These are phyloP conservation scores for Steccherinum ochraceum DNA, from an alignment of 768 basidiomycete species.

Conservation along the genomic window DNA sequence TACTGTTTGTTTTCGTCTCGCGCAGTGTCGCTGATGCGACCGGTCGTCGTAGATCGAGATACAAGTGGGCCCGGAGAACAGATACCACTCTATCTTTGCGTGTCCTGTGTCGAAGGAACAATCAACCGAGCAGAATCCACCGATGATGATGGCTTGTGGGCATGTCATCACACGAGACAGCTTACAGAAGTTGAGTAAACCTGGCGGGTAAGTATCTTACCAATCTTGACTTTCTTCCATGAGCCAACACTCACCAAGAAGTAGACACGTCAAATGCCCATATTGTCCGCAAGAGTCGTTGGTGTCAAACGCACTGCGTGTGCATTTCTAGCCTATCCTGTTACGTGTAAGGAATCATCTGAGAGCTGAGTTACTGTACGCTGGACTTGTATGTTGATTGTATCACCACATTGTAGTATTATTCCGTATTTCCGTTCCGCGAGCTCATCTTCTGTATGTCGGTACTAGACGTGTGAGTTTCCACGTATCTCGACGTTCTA, in stretches of 20 bases:
- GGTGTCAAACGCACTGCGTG: constrained; percentile 47
- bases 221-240: not conserved
- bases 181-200: constrained; percentile 82
- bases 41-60: constrained; percentile 75
- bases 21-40: not conserved
- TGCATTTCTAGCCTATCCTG: constrained; percentile 45
- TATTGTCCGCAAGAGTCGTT: constrained; percentile 87
- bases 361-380: no score
- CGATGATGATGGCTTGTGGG: constrained; percentile 96
- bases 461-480: no score
- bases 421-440: no score
- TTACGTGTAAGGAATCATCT: no score
- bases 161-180: constrained; percentile 95
- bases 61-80: constrained; percentile 74
- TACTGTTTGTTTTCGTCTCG: constrained; percentile 14
- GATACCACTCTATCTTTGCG: constrained; percentile 95
- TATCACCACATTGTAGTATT: no score
- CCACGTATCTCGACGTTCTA: no score
- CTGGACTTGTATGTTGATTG: no score
- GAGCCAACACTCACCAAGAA: no score
- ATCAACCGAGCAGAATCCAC: constrained; percentile 87
- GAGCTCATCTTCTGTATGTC: no score
- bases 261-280: constrained; percentile 92
- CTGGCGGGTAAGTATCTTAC: constrained; percentile 59
- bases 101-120: constrained; percentile 99